These are phyloP conservation scores for Triadica sebifera DNA, from an alignment of 345 rosid genomes.

Conservation along the genomic window DNA sequence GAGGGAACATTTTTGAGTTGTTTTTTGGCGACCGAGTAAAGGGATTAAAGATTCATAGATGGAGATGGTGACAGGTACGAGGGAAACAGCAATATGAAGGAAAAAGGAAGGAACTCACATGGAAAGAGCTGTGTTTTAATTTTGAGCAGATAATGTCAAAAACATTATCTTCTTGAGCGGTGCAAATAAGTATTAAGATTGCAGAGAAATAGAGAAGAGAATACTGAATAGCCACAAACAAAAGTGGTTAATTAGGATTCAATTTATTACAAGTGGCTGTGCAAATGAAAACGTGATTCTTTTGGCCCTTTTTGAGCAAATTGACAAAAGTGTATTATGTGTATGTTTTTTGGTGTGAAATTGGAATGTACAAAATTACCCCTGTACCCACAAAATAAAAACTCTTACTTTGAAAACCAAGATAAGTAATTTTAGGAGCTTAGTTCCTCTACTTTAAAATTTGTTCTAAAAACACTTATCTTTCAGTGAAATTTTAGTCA, in stretches of 20 bases:
- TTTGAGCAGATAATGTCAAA: not conserved
- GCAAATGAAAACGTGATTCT: slow-evolving; percentile 13
- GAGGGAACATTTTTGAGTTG: slow-evolving; percentile 17
- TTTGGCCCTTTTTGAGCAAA: slow-evolving; percentile 10
- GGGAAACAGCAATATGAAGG: not conserved
- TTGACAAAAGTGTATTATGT: not conserved
- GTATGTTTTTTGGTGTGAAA: not conserved
- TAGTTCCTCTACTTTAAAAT: too few relatives aligned
- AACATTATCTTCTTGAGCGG: not conserved
- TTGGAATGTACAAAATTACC: not conserved
- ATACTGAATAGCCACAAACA: not conserved
- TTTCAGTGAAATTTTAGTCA: too few relatives aligned
- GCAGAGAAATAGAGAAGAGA: not conserved
- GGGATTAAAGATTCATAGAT: not conserved
- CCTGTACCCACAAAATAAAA: not conserved
- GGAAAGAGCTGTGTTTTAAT: slow-evolving; percentile 13
- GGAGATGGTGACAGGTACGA: not conserved
- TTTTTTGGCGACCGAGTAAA: not conserved
- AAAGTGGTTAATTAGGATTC: not conserved
- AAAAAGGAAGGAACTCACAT: slow-evolving; percentile 12
- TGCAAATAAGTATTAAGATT: not conserved
- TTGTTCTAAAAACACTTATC: too few relatives aligned
- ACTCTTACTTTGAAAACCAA: not conserved
- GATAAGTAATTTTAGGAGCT: too few relatives aligned
- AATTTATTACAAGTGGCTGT: not conserved